These are phyloP conservation scores for Begonia loranthoides DNA, from an alignment of 306 rosid species.

Conservation along the genomic window DNA sequence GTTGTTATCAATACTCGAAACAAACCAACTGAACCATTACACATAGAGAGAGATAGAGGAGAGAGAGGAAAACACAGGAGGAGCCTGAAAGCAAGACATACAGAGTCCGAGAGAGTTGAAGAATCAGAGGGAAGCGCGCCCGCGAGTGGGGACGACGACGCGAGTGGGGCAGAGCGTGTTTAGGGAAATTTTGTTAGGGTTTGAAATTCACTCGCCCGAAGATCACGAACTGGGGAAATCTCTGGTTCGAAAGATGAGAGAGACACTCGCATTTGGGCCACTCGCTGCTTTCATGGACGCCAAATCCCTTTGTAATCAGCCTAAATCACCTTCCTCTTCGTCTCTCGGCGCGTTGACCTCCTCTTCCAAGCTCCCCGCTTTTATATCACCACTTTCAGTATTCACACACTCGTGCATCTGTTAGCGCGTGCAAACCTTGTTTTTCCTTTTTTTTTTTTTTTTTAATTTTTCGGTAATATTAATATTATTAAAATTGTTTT, in stretches of 20 bases:
- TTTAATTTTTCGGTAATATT: too few relatives aligned
- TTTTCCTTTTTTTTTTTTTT: too few relatives aligned
- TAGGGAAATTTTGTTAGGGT: slow-evolving; percentile 13
- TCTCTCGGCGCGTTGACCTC: too few relatives aligned
- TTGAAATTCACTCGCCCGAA: slow-evolving; percentile 13
- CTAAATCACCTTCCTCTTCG: too few relatives aligned
- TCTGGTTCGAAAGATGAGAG: not conserved
- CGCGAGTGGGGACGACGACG: slow-evolving; percentile 14
- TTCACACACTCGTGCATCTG: too few relatives aligned
- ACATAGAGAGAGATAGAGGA: not conserved
- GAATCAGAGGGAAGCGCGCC: slow-evolving; percentile 6
- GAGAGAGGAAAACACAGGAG: not conserved
- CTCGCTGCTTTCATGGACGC: not conserved
- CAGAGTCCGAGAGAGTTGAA: slow-evolving; percentile 8
- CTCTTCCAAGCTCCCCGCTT: too few relatives aligned
- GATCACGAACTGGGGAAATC: not conserved
- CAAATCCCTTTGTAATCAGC: too few relatives aligned
- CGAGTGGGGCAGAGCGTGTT: slow-evolving; percentile 15
- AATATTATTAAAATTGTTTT: too few relatives aligned
- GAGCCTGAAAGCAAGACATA: slow-evolving; percentile 9
- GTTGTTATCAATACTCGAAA: not conserved
- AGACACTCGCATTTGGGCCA: slow-evolving; percentile 7
- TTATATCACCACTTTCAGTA: too few relatives aligned
- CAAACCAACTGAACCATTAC: not conserved
- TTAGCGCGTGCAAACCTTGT: too few relatives aligned